Evolutionary conservation across 2,329 filamentous ascomycete genomes (phyloP), one percentile per base, ranked within the genome.

Genomic region (Paracoccidioides lutzii): DNA sequence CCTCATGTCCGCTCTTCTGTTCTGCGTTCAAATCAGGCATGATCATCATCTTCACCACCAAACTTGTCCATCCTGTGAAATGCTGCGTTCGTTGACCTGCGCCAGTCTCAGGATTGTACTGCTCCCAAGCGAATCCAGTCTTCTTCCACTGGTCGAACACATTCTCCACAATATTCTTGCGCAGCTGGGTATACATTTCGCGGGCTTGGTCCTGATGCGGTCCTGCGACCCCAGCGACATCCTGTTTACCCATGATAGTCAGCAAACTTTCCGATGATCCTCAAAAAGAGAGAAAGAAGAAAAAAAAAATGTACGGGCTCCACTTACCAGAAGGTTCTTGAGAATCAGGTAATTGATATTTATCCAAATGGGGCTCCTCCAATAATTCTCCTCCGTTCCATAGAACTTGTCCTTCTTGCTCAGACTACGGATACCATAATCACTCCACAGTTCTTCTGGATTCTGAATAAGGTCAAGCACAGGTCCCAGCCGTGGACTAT

Each of bases 31-130:
- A 66, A 63, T 94, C 85, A 5, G 89, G 87, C 88, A 98, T 91
- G 49, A 83, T 82, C 90, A 97, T 95, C 62, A 98, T 88, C 77
- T 95, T 96, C 48, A 97, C 90, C 50, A 97, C 88, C 71, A 97
- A 76, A 69, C 89, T 95, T n/a, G 93, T 98, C 93, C 93, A 98
- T 52, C 93, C 93, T 0, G 93, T 96, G 69, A 98, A 98, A 71
- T 97, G 91, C 76, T 96, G 90, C 4, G 90, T 97, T 44, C 93
- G 80, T 76, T 97, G 91, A n/a, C 93, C 93, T 54, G 81, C 81
- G 48, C 93, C 93, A 3, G 88, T 95, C 64, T 95, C 89, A 0
- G 90, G 89, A 69, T 95, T 88, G 71, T 97, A 98, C 74, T 98
- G 93, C 73, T 98, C 93, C 91, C 91, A 98, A 0, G 91, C 93